Percentiles rank a stretch among this genome's conserved stretches.
These are phyloP conservation scores for Annona squamosa DNA, from an alignment of 164 flowering plant species.

Conservation along the genomic window DNA sequence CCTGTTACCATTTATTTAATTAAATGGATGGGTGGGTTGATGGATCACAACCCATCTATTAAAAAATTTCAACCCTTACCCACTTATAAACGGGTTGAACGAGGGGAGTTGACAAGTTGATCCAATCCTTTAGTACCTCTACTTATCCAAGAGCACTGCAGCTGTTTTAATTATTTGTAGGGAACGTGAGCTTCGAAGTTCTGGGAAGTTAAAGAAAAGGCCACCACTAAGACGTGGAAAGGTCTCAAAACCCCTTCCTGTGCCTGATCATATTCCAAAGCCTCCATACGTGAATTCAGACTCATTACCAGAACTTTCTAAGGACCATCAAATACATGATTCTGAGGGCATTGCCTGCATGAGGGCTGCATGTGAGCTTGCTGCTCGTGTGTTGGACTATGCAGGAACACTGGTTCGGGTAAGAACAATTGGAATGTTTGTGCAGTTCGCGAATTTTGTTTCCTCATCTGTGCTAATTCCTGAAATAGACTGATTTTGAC, in stretches of 20 bases:
- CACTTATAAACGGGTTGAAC: no score
- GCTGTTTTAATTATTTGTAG: conserved; percentile 25
- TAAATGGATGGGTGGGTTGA: no score
- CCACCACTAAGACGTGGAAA: conserved; percentile 72
- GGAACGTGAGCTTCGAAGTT: conserved; percentile 46
- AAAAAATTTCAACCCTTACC: no score
- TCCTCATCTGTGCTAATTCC: neutral
- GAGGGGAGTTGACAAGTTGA: no score
- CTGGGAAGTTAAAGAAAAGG: conserved; percentile 27
- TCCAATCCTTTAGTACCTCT: no score
- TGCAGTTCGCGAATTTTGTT: neutral
- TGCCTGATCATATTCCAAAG: conserved; percentile 80
- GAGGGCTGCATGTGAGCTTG: conserved; percentile 90
- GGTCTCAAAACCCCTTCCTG: conserved; percentile 65
- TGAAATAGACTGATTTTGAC: neutral
- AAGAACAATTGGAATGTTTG: conserved; percentile 13
- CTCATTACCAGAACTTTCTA: conserved; percentile 58
- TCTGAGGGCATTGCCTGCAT: conserved; percentile 64
- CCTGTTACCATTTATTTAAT: no score
- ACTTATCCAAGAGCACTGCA: neutral
- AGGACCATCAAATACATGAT: conserved; percentile 65
- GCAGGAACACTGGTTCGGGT: conserved; percentile 94
- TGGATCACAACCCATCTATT: no score
- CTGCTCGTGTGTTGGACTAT: conserved; percentile 78
- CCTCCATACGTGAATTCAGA: conserved; percentile 72